A percentile compares a stretch with the other conserved stretches of the same genome.
These are phyloP conservation scores for Umbelopsis ramanniana DNA, from an alignment of 192 early-diverging fungal genomes.

Conservation along the genomic window DNA sequence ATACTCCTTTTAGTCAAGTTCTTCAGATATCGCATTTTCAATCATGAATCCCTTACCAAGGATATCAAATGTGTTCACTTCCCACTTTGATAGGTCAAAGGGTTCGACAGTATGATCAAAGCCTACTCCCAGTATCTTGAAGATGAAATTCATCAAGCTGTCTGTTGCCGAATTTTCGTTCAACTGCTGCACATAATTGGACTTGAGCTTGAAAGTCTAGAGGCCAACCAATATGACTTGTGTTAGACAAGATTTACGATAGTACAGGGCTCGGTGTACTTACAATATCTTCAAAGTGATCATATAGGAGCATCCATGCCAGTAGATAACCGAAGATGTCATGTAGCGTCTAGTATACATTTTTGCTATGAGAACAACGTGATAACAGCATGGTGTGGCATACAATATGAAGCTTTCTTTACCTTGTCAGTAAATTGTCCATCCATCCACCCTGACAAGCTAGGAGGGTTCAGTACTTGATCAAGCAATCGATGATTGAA, in stretches of 20 bases:
- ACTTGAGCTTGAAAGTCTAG: slow-evolving; percentile 69
- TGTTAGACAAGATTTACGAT: too few relatives aligned
- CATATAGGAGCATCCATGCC: slow-evolving; percentile 75
- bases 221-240: too few relatives aligned
- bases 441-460: background rate
- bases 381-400: background rate
- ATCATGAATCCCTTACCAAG: slow-evolving; percentile 48
- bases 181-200: slow-evolving; percentile 58
- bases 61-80: slow-evolving; percentile 65
- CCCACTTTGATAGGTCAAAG: slow-evolving; percentile 75
- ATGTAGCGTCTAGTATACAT: slow-evolving; percentile 38
- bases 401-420: background rate
- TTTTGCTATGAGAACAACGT: background rate
- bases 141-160: slow-evolving; percentile 64
- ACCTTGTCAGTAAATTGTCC: background rate
- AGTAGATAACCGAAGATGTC: slow-evolving; percentile 67
- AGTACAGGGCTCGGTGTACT: slow-evolving; percentile 16
- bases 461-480: background rate
- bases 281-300: slow-evolving; percentile 81
- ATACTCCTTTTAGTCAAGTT: background rate
- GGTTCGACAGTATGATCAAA: slow-evolving; percentile 40
- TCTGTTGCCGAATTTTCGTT: slow-evolving; percentile 52
- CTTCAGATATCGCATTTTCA: background rate
- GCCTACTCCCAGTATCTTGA: slow-evolving; percentile 68
- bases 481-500: background rate